A percentile compares a stretch with the other conserved stretches of the same genome.
phyloP scores from a whole-genome alignment of 768 basidiomycete species.

The Boletus edulis region DNA sequence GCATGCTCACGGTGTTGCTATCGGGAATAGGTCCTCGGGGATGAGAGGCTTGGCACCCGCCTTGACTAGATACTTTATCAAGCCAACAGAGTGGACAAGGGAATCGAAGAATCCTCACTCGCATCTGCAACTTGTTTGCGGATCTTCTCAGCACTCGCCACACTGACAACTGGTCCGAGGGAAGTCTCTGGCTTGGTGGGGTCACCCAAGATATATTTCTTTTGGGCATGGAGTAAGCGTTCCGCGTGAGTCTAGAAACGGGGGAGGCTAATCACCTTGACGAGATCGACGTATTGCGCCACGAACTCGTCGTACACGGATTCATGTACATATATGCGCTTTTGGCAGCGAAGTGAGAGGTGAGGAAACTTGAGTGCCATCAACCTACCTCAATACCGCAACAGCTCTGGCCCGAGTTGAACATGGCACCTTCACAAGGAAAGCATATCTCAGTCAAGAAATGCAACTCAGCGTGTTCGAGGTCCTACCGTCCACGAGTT shows the following conservation, averaged over 20 bases:
- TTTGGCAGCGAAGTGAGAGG: not conserved
- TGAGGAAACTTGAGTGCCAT: not conserved
- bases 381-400: slow-evolving; percentile 79
- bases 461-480: not conserved
- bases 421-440: slow-evolving; percentile 68
- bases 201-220: slow-evolving; percentile 86
- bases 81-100: not conserved
- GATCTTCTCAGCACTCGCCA: slow-evolving; percentile 82
- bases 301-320: slow-evolving; percentile 80
- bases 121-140: slow-evolving; percentile 86
- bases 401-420: slow-evolving; percentile 98
- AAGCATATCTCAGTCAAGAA: not conserved
- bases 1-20: slow-evolving; percentile 61
- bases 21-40: slow-evolving; percentile 61
- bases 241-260: not conserved
- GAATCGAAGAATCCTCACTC: slow-evolving; percentile 39
- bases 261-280: slow-evolving; percentile 49
- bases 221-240: not conserved
- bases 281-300: slow-evolving; percentile 62
- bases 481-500: slow-evolving; percentile 82
- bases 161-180: slow-evolving; percentile 90
- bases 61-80: slow-evolving; percentile 42
- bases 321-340: slow-evolving; percentile 95
- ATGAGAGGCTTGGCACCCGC: slow-evolving; percentile 81
- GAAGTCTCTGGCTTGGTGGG: slow-evolving; percentile 72